Percentiles rank a stretch among this genome's conserved stretches.
These are phyloP conservation scores for Amniculicola lignicola DNA, from an alignment of 495 filamentous ascomycete genomes.

Conservation along the genomic window DNA sequence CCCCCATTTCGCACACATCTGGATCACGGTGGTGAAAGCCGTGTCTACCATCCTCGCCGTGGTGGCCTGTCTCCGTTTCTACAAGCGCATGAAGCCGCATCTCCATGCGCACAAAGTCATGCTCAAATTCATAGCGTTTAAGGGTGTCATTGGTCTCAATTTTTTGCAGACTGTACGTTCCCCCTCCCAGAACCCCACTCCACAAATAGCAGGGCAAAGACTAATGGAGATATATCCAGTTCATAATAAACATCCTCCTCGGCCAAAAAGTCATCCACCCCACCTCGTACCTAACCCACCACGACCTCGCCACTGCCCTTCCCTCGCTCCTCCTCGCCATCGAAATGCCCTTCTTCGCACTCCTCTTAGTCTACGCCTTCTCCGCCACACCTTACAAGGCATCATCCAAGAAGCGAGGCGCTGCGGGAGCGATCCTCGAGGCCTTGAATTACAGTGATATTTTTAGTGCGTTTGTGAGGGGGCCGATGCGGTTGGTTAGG, in stretches of 20 bases:
- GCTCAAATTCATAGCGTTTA: slow-evolving; percentile 36
- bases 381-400: slow-evolving; percentile 11
- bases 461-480: slow-evolving; percentile 17
- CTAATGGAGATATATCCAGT: slow-evolving; percentile 13
- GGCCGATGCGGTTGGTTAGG: slow-evolving; percentile 25
- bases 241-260: slow-evolving; percentile 32
- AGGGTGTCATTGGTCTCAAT: slow-evolving; percentile 35
- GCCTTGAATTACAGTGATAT: slow-evolving; percentile 25
- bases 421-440: slow-evolving; percentile 6
- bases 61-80: slow-evolving; percentile 28
- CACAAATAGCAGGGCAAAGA: no score
- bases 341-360: slow-evolving; percentile 28
- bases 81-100: slow-evolving; percentile 27
- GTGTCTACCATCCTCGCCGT: slow-evolving; percentile 27
- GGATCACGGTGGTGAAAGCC: slow-evolving; percentile 28
- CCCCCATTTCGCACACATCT: slow-evolving; percentile 25
- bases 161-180: slow-evolving; percentile 34
- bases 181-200: neutral
- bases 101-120: slow-evolving; percentile 18
- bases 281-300: slow-evolving; percentile 19
- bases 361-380: slow-evolving; percentile 20
- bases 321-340: slow-evolving; percentile 22
- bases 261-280: slow-evolving; percentile 17
- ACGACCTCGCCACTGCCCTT: slow-evolving; percentile 18
- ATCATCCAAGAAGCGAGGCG: neutral